A percentile compares a stretch with the other conserved stretches of the same genome.
These are phyloP conservation scores for Phytopythium delawarense DNA, from an alignment of 352 stramenopile genomes.

Conservation along the genomic window DNA sequence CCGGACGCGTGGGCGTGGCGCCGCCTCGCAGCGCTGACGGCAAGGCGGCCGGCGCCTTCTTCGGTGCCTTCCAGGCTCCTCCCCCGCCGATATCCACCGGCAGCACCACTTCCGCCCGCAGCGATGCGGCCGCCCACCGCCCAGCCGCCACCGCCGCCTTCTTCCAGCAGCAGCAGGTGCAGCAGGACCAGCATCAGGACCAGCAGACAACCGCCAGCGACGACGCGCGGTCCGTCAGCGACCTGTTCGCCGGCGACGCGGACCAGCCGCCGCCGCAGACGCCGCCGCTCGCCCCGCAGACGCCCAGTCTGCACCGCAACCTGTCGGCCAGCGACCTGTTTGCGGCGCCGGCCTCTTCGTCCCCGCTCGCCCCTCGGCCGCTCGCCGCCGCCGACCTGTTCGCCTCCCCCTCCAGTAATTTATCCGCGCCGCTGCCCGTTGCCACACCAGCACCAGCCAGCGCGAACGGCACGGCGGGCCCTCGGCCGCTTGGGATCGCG, in stretches of 20 bases:
- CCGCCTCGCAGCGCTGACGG: conserved; percentile 7
- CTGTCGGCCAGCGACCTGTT: conserved; percentile 4
- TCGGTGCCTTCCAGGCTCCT: conserved; percentile 2
- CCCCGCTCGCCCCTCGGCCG: neutral
- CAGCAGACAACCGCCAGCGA: neutral
- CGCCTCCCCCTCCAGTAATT: conserved; percentile 19
- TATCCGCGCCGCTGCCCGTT: conserved; percentile 16
- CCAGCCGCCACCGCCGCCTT: conserved; percentile 5
- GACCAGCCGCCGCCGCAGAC: conserved; percentile 2
- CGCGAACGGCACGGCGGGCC: neutral
- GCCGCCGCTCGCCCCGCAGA: neutral
- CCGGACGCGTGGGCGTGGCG: neutral
- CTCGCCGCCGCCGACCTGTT: conserved; percentile 16
- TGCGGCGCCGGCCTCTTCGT: neutral
- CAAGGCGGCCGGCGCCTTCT: conserved; percentile 3
- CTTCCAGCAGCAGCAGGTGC: conserved; percentile 5
- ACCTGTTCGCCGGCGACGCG: conserved; percentile 8
- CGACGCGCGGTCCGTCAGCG: conserved; percentile 12
- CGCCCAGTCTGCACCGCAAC: neutral
- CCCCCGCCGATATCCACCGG: neutral
- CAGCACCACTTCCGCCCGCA: neutral
- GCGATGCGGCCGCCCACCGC: neutral
- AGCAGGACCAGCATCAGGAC: conserved; percentile 13
- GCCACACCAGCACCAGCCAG: neutral
- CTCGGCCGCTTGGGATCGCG: neutral